phyloP scores from a whole-genome alignment of 2,329 filamentous ascomycete species.

The Neonectria sp. region DNA sequence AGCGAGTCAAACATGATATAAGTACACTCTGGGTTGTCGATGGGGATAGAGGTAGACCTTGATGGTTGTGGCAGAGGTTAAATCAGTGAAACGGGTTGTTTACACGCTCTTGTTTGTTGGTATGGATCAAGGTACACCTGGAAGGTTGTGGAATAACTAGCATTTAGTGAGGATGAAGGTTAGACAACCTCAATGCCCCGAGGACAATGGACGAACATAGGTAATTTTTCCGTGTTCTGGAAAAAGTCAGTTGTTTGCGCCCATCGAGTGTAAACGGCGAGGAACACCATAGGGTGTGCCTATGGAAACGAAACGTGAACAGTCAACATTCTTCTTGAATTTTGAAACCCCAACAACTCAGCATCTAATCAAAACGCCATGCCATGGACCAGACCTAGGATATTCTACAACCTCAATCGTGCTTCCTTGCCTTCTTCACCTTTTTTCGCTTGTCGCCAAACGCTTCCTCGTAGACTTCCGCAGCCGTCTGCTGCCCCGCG shows the following conservation, averaged over 20 bases:
- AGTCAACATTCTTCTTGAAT: constrained; percentile 14
- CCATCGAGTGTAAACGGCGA: not conserved
- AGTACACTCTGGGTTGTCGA: no score
- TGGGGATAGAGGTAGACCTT: not conserved
- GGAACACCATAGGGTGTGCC: not conserved
- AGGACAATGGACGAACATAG: not conserved
- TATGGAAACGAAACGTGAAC: not conserved
- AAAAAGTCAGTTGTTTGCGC: not conserved
- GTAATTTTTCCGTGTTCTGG: not conserved
- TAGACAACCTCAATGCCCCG: not conserved
- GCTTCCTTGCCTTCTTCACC: constrained; percentile 60
- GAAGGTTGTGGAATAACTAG: not conserved
- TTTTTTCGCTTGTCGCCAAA: constrained; percentile 73
- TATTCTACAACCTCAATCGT: constrained; percentile 42
- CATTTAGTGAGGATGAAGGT: not conserved
- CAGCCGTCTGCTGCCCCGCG: constrained; percentile 63
- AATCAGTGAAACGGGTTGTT: not conserved
- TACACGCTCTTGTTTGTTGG: not conserved
- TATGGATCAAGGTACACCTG: not conserved
- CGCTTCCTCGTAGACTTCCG: constrained; percentile 74
- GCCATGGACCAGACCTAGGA: constrained; percentile 41
- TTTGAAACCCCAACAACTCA: constrained; percentile 16
- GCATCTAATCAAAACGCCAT: constrained; percentile 43
- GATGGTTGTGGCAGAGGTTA: not conserved
- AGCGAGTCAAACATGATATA: not conserved